Evolutionary conservation across 73 alveolate genomes (phyloP).

Genomic region (Paraurostyla sp.): DNA sequence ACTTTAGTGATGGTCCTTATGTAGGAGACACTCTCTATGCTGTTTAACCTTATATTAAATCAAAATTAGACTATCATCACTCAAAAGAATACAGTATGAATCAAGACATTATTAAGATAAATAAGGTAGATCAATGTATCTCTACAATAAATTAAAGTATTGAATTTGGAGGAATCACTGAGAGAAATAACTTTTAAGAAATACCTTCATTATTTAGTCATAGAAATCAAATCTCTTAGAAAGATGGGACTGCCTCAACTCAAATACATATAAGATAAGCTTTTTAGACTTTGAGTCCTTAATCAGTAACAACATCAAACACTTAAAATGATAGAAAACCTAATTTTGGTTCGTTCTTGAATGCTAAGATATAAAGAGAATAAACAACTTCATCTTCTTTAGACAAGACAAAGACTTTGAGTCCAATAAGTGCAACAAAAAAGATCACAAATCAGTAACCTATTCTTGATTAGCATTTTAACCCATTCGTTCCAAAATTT

Average conservation of each 20-base stretch:
- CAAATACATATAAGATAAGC: not conserved
- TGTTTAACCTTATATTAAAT: constrained; percentile 23
- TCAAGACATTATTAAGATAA: not conserved
- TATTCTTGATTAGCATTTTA: not conserved
- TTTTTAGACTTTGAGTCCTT: not conserved
- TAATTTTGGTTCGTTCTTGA: constrained; percentile 30
- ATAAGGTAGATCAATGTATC: constrained; percentile 20
- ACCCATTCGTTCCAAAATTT: not conserved
- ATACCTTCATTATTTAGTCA: constrained; percentile 44
- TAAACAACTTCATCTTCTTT: not conserved
- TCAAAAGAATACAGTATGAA: not conserved
- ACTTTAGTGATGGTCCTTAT: constrained; percentile 81
- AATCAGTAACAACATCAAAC: not conserved
- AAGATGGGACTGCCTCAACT: not conserved
- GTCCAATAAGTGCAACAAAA: not conserved
- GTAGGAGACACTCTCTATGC: constrained; percentile 66
- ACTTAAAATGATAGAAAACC: constrained; percentile 48
- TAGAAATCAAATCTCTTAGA: not conserved
- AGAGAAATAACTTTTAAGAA: constrained; percentile 33
- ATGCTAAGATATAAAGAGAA: constrained; percentile 18
- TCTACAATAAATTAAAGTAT: constrained; percentile 34
- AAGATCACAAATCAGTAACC: not conserved
- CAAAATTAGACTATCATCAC: not conserved
- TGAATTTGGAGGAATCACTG: constrained; percentile 53
- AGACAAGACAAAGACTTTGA: not conserved